Evolutionary conservation across 1,284 basidiomycete genomes (phyloP), one percentile per base, ranked within the genome.

Genomic region (Sanguinoderma infundibulare): DNA sequence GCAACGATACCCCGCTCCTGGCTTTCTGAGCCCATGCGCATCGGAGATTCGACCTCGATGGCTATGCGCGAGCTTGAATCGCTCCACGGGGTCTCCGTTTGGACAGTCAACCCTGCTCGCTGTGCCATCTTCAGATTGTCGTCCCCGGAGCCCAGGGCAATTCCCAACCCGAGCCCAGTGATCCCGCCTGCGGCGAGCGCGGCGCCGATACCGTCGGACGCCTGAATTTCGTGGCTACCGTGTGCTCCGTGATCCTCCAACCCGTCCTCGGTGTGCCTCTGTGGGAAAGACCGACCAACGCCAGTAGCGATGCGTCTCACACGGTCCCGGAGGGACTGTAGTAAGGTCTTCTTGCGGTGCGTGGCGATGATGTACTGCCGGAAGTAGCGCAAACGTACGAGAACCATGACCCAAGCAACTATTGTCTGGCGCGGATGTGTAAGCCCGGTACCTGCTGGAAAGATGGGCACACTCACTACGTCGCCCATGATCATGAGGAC

Each of bases 381-480:
- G 69, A 86, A 85, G 69, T 82, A 85, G 38, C 75, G 75, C 67
- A 82, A 82, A 56, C 56, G 63, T 32, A 83, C 79, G 32, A 87
- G 75, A 12, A 86, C 84, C 83, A 87, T 84, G 24, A 82, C 74
- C 80, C 82, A 83, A 9, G 82, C 81, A 14, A 83, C 77, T 28
- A 79, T 73, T 0, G 82, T 83, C 66, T 73, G 49, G n/a, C 12
- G 5, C 24, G 10, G 22, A 22, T n/a, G n/a, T n/a, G n/a, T n/a
- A n/a, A n/a, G n/a, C n/a, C n/a, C n/a, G n/a, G n/a, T n/a, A n/a
- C n/a, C n/a, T n/a, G n/a, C n/a, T n/a, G n/a, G 9, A 60, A 40
- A 35, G 46, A 47, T 40, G 59, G 26, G 9, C 5, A 14, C 10
- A 79, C 82, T 74, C 63, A 84, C 83, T 30, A 70, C 66, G 61